A percentile compares a stretch with the other conserved stretches of the same genome.
phyloP scores from a whole-genome alignment of 2,329 filamentous ascomycete genomes.

The Beauveria pseudobassiana region DNA sequence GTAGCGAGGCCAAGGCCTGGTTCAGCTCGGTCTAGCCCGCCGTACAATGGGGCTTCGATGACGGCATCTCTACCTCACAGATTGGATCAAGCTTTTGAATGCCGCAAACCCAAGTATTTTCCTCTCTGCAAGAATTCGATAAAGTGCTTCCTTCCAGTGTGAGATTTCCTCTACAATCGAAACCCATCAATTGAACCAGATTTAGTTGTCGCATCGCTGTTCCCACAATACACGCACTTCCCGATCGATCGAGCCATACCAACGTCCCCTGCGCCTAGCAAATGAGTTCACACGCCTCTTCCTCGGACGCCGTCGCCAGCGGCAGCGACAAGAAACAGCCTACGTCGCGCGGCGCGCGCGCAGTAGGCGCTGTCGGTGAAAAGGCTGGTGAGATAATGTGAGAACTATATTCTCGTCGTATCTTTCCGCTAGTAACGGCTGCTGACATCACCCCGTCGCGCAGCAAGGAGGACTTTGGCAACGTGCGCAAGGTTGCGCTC shows the following conservation, averaged over 20 bases:
- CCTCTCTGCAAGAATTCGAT: neutral
- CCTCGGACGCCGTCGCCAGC: constrained; percentile 3
- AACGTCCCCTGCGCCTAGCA: neutral
- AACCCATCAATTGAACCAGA: neutral
- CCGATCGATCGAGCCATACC: neutral
- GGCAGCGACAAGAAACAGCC: constrained; percentile 1
- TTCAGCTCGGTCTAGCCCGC: neutral
- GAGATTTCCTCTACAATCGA: too few relatives aligned
- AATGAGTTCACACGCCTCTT: constrained; percentile 1
- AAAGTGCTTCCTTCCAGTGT: too few relatives aligned
- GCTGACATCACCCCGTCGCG: neutral
- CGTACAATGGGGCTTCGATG: constrained; percentile 1
- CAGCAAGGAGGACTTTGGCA: constrained; percentile 63
- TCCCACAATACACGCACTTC: neutral
- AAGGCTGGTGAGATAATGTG: constrained; percentile 11
- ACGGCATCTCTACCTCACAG: constrained; percentile 5
- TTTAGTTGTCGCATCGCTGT: neutral
- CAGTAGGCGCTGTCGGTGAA: constrained; percentile 5
- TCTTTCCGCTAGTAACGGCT: neutral
- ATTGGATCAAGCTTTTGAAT: neutral
- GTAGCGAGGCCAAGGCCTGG: neutral
- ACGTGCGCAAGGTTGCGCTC: constrained; percentile 53
- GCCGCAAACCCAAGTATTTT: neutral
- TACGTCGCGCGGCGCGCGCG: constrained; percentile 6
- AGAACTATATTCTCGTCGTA: neutral